Evolutionary conservation across 257 asterid species (phyloP).

Genomic region (Petrea volubilis): DNA sequence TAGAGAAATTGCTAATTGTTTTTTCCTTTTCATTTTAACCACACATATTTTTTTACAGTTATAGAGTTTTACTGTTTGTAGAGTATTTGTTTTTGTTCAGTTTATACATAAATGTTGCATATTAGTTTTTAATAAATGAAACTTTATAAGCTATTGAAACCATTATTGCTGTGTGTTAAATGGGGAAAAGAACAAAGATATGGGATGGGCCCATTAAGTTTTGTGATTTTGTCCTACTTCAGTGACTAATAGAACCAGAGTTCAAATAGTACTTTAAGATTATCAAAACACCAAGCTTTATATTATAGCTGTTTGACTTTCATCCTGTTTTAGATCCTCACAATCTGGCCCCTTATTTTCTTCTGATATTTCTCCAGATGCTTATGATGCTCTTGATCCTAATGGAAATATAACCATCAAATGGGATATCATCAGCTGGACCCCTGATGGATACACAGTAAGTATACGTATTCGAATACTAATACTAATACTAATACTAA

Average conservation of each 20-base stretch:
- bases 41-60: no score
- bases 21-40: no score
- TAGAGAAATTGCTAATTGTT: no score
- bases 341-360: not conserved
- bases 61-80: no score
- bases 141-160: not conserved
- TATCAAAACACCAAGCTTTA: not conserved
- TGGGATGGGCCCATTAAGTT: not conserved
- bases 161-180: not conserved
- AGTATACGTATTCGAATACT: slow-evolving; percentile 15
- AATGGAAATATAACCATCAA: slow-evolving; percentile 55
- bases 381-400: slow-evolving; percentile 61
- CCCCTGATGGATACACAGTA: slow-evolving; percentile 55
- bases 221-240: not conserved
- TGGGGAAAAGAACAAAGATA: not conserved
- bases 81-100: no score
- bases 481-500: no score
- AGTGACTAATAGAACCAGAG: not conserved
- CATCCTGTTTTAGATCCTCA: not conserved
- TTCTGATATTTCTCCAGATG: slow-evolving; percentile 41
- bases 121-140: not conserved
- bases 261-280: not conserved
- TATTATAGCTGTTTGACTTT: not conserved
- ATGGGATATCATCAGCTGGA: slow-evolving; percentile 63
- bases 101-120: no score